Evolutionary conservation across 2,329 filamentous ascomycete species (phyloP).

Genomic region (Ilyonectria robusta): DNA sequence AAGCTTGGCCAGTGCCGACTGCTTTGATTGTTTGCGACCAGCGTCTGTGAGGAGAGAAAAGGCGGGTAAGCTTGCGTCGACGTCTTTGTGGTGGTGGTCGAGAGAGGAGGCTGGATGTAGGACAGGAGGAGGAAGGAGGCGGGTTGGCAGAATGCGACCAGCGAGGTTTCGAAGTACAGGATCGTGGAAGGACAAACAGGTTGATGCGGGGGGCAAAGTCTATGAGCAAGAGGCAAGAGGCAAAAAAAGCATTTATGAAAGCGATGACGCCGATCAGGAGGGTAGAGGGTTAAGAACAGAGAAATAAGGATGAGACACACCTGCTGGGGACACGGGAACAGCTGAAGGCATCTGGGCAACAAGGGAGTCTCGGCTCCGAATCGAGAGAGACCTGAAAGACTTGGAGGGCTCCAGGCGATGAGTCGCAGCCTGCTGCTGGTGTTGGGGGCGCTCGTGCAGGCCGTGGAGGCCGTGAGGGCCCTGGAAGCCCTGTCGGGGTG

Average conservation of each 20-base stretch:
- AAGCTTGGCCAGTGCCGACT: slow-evolving; percentile 60
- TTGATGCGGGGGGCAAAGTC: slow-evolving; percentile 32
- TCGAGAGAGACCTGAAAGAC: slow-evolving; percentile 15
- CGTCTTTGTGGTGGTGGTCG: slow-evolving; percentile 19
- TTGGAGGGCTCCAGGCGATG: slow-evolving; percentile 32
- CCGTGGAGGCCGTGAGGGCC: slow-evolving; percentile 28
- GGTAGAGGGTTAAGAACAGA: slow-evolving; percentile 22
- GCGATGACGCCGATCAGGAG: slow-evolving; percentile 25
- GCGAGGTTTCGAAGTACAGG: neutral
- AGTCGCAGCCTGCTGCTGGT: slow-evolving; percentile 29
- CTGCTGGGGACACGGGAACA: slow-evolving; percentile 47
- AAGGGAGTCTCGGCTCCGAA: slow-evolving; percentile 38
- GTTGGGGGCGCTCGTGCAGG: slow-evolving; percentile 14
- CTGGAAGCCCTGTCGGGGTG: slow-evolving; percentile 23
- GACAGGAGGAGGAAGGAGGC: slow-evolving; percentile 23
- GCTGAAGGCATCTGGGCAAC: slow-evolving; percentile 49
- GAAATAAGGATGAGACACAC: slow-evolving; percentile 40
- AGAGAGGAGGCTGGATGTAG: slow-evolving; percentile 29
- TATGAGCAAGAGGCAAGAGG: slow-evolving; percentile 36
- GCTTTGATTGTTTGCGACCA: slow-evolving; percentile 56
- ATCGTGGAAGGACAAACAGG: slow-evolving; percentile 13
- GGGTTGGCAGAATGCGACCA: slow-evolving; percentile 12
- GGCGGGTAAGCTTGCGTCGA: slow-evolving; percentile 31
- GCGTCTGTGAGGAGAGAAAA: slow-evolving; percentile 44
- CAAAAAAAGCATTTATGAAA: slow-evolving; percentile 10